Evolutionary conservation across 1,284 basidiomycete species (phyloP).

Genomic region (Cutaneotrichosporon cutaneum): DNA sequence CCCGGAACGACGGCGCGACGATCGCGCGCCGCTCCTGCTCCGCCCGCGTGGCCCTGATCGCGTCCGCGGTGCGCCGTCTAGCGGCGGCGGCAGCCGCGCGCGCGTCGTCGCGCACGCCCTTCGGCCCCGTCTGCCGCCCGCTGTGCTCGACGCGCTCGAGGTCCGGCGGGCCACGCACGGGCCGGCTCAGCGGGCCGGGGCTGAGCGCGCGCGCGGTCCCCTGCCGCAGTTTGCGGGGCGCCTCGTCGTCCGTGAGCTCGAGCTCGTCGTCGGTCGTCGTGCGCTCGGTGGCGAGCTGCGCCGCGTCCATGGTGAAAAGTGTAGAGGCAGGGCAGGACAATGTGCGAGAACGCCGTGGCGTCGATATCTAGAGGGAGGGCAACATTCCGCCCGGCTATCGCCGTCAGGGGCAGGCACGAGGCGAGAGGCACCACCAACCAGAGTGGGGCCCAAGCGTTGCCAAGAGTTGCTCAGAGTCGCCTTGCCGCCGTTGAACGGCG

Average conservation of each 20-base stretch:
- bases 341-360: neutral
- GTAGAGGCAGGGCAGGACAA: neutral
- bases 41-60: conserved; percentile 7
- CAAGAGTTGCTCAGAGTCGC: too few species aligned
- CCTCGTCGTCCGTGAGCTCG: conserved; percentile 29
- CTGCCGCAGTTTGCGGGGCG: conserved; percentile 17
- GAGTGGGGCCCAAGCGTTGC: neutral
- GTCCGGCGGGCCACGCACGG: neutral
- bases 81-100: conserved; percentile 19
- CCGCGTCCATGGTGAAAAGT: conserved; percentile 2
- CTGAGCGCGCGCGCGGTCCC: too few species aligned
- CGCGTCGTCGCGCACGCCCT: conserved; percentile 48
- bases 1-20: conserved; percentile 31
- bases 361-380: neutral
- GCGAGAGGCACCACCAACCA: too few species aligned
- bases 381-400: conserved; percentile 7
- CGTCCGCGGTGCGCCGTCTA: conserved; percentile 11
- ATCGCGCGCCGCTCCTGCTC: conserved; percentile 34
- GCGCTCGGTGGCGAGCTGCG: neutral
- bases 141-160: conserved; percentile 6
- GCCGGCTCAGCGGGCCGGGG: neutral
- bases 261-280: conserved; percentile 41
- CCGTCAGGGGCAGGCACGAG: neutral
- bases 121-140: conserved; percentile 44
- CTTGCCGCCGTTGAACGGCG: too few species aligned